These are phyloP conservation scores for Spiraea crenata DNA, from an alignment of 331 rosid genomes.

Conservation along the genomic window DNA sequence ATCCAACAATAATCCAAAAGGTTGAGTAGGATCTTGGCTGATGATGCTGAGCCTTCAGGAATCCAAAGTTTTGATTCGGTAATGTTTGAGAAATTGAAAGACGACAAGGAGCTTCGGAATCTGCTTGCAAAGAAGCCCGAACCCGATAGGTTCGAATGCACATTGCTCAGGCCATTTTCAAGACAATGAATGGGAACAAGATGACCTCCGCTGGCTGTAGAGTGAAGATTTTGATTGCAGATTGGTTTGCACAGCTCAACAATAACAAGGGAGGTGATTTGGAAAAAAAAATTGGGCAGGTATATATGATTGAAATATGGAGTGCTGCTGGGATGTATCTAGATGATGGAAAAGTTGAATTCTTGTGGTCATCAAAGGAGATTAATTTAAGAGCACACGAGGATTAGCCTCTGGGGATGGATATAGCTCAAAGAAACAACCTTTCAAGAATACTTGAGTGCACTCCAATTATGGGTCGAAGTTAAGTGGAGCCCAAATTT, in stretches of 20 bases:
- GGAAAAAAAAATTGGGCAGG: constrained; percentile 67
- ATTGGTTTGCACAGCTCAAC: constrained; percentile 83
- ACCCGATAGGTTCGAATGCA: constrained; percentile 83
- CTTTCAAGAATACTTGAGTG: constrained; percentile 66
- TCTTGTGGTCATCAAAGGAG: constrained; percentile 82
- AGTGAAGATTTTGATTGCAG: constrained; percentile 86
- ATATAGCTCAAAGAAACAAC: constrained; percentile 64
- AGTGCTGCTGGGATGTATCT: constrained; percentile 73
- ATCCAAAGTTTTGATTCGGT: too few relatives aligned
- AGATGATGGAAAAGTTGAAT: constrained; percentile 72
- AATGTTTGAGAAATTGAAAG: too few relatives aligned
- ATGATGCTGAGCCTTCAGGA: too few relatives aligned
- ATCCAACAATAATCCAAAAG: too few relatives aligned
- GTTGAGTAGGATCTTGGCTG: too few relatives aligned
- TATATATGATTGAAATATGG: constrained; percentile 80
- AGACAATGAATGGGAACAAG: constrained; percentile 67
- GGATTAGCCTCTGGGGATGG: constrained; percentile 84
- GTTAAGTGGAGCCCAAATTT: constrained; percentile 74
- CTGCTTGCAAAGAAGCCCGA: constrained; percentile 63
- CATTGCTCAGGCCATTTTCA: constrained; percentile 90
- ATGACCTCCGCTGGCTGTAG: constrained; percentile 65
- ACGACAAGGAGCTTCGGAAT: constrained; percentile 72
- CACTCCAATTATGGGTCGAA: constrained; percentile 77
- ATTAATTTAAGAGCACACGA: constrained; percentile 66
- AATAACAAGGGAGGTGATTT: constrained; percentile 79